Percentiles rank a stretch among this genome's conserved stretches.
Conservation (phyloP, 2,329 filamentous ascomycete genomes). For the Sarocladiaceae sp. region DNA sequence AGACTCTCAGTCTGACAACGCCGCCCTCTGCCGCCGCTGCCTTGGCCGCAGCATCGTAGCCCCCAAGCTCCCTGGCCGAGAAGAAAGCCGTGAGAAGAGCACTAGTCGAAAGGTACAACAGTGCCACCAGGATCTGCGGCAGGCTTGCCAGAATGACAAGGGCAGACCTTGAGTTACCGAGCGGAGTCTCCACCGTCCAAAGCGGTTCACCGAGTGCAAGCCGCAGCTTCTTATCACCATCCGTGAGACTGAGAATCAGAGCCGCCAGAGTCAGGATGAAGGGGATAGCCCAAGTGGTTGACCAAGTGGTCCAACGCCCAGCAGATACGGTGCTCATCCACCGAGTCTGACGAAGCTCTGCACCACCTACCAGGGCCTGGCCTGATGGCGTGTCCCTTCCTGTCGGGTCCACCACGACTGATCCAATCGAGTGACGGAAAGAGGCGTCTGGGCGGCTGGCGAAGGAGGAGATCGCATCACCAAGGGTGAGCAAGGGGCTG, state of each 20-base stretch:
- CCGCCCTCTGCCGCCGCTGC: constrained; percentile 10
- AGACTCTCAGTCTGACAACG: constrained; percentile 36
- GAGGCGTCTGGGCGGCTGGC: constrained; percentile 37
- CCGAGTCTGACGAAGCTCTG: constrained; percentile 36
- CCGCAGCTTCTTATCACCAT: constrained; percentile 22
- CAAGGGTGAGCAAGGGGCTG: constrained; percentile 41
- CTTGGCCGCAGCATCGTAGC: constrained; percentile 27
- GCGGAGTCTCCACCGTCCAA: constrained; percentile 25
- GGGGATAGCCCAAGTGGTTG: constrained; percentile 31
- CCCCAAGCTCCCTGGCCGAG: constrained; percentile 43
- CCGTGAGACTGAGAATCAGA: constrained; percentile 29
- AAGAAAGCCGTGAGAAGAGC: constrained; percentile 40
- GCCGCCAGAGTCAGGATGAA: constrained; percentile 30
- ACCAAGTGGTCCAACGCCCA: constrained; percentile 34
- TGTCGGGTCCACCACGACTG: constrained; percentile 33
- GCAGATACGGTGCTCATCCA: constrained; percentile 40
- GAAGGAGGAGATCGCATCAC: constrained; percentile 46
- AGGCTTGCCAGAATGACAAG: constrained; percentile 24
- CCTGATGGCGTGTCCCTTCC: constrained; percentile 30
- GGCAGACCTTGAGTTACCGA: constrained; percentile 24
- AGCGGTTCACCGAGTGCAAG: constrained; percentile 32
- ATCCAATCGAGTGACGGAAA: background rate
- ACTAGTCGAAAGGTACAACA: constrained; percentile 42
- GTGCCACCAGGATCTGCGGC: constrained; percentile 41
- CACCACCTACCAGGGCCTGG: constrained; percentile 21